These are phyloP conservation scores for Aspergillus proliferans DNA, from an alignment of 2,329 filamentous ascomycete genomes.

Conservation along the genomic window DNA sequence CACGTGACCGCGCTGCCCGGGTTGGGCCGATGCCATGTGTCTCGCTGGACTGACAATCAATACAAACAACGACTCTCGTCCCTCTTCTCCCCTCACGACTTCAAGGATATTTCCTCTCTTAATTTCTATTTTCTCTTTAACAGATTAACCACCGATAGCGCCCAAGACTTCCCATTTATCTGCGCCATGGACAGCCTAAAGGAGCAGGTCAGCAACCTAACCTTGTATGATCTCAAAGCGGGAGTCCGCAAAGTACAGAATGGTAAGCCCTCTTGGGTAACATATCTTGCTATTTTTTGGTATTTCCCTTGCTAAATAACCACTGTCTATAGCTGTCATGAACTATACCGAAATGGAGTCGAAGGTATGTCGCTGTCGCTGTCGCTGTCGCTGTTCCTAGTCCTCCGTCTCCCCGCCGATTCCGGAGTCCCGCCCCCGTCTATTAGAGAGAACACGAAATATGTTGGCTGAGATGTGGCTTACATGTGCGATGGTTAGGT, in stretches of 20 bases:
- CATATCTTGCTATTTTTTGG: neutral
- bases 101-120: slow-evolving; percentile 7
- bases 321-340: slow-evolving; percentile 67
- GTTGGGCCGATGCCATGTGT: neutral
- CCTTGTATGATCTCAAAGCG: slow-evolving; percentile 91
- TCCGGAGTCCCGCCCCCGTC: slow-evolving; percentile 5
- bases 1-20: slow-evolving; percentile 3
- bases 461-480: slow-evolving; percentile 9
- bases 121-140: neutral
- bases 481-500: slow-evolving; percentile 52
- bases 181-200: slow-evolving; percentile 74
- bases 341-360: slow-evolving; percentile 94
- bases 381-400: slow-evolving; percentile 8
- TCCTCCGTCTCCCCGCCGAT: slow-evolving; percentile 7
- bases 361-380: slow-evolving; percentile 41
- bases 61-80: neutral
- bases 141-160: neutral
- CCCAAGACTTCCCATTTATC: neutral
- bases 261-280: slow-evolving; percentile 55
- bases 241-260: slow-evolving; percentile 93
- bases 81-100: slow-evolving; percentile 6
- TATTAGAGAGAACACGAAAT: neutral
- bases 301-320: slow-evolving; percentile 12
- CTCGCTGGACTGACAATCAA: neutral
- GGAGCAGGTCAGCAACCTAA: slow-evolving; percentile 83